Base-by-base conservation (phyloP, 1,139 yeast species). In the Yamadazyma pseudoaaseri region DNA sequence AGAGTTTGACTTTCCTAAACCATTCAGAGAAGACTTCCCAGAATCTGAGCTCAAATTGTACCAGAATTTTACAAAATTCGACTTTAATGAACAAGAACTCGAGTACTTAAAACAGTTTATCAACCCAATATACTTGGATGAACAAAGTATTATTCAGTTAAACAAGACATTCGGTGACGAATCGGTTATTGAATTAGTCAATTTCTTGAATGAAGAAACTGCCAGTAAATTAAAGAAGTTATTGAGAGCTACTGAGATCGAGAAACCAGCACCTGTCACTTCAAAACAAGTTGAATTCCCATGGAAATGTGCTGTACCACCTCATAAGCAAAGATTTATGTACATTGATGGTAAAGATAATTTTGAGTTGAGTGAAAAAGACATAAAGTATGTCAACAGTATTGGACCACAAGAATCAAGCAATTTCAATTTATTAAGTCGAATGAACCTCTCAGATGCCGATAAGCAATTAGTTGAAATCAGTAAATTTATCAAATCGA, bases 231-330 rank as follows among this genome's bases (percentile, higher is more conserved):
- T 45, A 5, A 27, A 31, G 3, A 36, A 34, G 14, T 12, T 33
- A 2, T 67, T 90, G 43, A 63, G 81, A 54, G 43, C 54, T 14
- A 54, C 66, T 17, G 92, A 84, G 52, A 51, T 76, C 11, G 78
- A 79, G 30, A 63, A 65, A n/a, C 51, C 53, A 25, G 76, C 81
- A 45, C 96, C 97, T 2, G 62, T 60, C 31, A 58, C 54, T 1
- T 71, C 83, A 6, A 52, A 57, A 3, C 86, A 86, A 20, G 76
- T 87, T 1, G 39, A 52, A 11, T 64, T 59, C 36, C 96, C 96
- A 3, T 94, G 98, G 98, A 80, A 84, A 45, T 71, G 90, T 30
- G 94, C 97, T 0, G 77, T 85, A 26, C 97, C 98, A 11, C 95
- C 97, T 7, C 97, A 90, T 55, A 89, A 94, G 53, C 92, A 87